Evolutionary conservation across 2,329 filamentous ascomycete genomes (phyloP).

Genomic region (Pseudopithomyces maydicus): DNA sequence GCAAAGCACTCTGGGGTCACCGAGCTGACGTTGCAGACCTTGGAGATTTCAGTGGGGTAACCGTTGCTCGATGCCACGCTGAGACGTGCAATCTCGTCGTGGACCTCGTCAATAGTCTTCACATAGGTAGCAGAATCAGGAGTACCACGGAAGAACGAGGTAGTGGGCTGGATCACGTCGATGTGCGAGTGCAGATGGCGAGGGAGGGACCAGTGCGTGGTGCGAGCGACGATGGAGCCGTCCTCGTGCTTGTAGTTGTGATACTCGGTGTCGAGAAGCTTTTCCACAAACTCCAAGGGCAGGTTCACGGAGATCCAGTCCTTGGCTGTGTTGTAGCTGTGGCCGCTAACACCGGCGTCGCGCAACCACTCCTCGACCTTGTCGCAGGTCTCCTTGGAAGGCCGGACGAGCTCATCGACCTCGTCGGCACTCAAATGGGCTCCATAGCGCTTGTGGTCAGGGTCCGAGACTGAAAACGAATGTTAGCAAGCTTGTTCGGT

Average conservation of each 20-base stretch:
- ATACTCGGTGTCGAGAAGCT: slow-evolving; percentile 57
- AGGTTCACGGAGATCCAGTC: slow-evolving; percentile 63
- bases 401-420: slow-evolving; percentile 60
- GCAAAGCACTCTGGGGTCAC: slow-evolving; percentile 61
- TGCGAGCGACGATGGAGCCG: slow-evolving; percentile 57
- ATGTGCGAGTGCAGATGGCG: slow-evolving; percentile 62
- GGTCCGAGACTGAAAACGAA: slow-evolving; percentile 54
- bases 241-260: slow-evolving; percentile 59
- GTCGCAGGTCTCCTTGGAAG: slow-evolving; percentile 56
- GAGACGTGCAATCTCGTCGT: slow-evolving; percentile 17
- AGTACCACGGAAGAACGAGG: slow-evolving; percentile 56
- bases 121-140: slow-evolving; percentile 31
- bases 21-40: slow-evolving; percentile 56
- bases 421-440: slow-evolving; percentile 57
- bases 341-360: slow-evolving; percentile 55
- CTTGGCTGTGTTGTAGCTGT: slow-evolving; percentile 57
- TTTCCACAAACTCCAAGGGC: slow-evolving; percentile 57
- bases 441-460: slow-evolving; percentile 60
- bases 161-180: slow-evolving; percentile 65
- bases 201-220: slow-evolving; percentile 64
- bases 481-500: not conserved
- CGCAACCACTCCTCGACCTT: slow-evolving; percentile 62
- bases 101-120: slow-evolving; percentile 5
- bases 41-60: slow-evolving; percentile 40
- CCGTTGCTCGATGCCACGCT: not conserved